A percentile compares a stretch with the other conserved stretches of the same genome.
phyloP scores from a whole-genome alignment of 164 flowering plant species.

The Nymphaea thermarum region DNA sequence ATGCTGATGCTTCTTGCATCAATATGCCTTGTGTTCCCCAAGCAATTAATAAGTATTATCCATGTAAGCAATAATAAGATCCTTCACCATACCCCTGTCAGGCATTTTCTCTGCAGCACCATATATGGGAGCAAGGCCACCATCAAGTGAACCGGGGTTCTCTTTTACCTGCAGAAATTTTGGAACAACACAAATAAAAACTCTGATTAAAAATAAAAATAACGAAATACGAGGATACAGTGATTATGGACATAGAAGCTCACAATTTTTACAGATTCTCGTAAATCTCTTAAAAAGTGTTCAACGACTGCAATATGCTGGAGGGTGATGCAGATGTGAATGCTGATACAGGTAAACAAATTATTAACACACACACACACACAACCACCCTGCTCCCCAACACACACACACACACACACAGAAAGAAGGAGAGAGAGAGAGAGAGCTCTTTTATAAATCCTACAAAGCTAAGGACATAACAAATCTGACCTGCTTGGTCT shows the following conservation, averaged over 20 bases:
- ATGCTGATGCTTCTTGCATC: no score
- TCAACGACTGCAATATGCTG: slow-evolving; percentile 70
- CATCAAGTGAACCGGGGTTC: slow-evolving; percentile 82
- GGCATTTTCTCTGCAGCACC: slow-evolving; percentile 96
- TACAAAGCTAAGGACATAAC: background rate
- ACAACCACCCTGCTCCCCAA: no score
- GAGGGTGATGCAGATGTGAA: slow-evolving; percentile 90
- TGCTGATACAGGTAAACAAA: slow-evolving; percentile 29
- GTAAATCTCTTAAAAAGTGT: slow-evolving; percentile 59
- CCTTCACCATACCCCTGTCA: slow-evolving; percentile 72
- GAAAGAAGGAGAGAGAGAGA: no score
- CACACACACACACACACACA: no score
- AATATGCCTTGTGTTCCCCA: background rate
- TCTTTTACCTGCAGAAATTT: slow-evolving; percentile 47
- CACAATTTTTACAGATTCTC: slow-evolving; percentile 67
- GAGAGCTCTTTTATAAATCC: no score
- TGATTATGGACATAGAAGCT: slow-evolving; percentile 16
- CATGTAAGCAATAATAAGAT: slow-evolving; percentile 71
- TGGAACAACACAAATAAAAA: background rate
- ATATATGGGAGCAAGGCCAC: slow-evolving; percentile 91
- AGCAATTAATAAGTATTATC: slow-evolving; percentile 54
- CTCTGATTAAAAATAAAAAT: background rate
- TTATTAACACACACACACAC: no score
- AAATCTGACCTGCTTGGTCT: slow-evolving; percentile 71
- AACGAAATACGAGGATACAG: background rate